These are phyloP conservation scores for Verticillium nonalfalfae DNA, from an alignment of 2,329 filamentous ascomycete genomes.

Conservation along the genomic window DNA sequence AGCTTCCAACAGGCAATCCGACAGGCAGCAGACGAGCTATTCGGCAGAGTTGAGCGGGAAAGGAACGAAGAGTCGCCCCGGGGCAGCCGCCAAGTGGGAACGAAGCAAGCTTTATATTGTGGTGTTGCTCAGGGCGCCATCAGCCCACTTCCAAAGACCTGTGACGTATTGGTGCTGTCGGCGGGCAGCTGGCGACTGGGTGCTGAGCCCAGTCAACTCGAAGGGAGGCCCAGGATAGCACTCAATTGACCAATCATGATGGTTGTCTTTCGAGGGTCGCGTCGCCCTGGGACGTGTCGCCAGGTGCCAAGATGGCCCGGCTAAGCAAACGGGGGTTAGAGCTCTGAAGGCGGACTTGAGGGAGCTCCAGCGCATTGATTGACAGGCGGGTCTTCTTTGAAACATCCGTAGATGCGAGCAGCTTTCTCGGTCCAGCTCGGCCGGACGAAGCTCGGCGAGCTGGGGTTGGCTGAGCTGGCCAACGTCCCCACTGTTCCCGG, in stretches of 20 bases:
- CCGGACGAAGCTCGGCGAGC: not conserved
- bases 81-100: not conserved
- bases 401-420: conserved; percentile 4
- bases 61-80: not conserved
- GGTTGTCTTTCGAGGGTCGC: not conserved
- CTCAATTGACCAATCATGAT: not conserved
- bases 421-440: conserved; percentile 1
- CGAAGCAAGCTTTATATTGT: not conserved
- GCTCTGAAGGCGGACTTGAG: not conserved
- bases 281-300: not conserved
- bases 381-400: not conserved
- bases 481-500: not conserved
- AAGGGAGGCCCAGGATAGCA: not conserved
- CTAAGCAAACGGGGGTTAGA: not conserved
- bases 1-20: not conserved
- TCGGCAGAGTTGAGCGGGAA: not conserved
- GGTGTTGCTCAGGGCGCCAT: not conserved
- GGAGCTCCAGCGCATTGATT: not conserved
- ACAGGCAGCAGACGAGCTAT: not conserved
- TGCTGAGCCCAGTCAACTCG: not conserved
- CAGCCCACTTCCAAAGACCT: not conserved
- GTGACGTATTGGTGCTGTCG: not conserved
- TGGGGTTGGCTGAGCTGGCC: not conserved
- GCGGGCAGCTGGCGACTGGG: not conserved
- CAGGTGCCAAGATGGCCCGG: not conserved